Base-by-base conservation (phyloP, 1,284 basidiomycete species). In the Cryptococcus maquisensis region DNA sequence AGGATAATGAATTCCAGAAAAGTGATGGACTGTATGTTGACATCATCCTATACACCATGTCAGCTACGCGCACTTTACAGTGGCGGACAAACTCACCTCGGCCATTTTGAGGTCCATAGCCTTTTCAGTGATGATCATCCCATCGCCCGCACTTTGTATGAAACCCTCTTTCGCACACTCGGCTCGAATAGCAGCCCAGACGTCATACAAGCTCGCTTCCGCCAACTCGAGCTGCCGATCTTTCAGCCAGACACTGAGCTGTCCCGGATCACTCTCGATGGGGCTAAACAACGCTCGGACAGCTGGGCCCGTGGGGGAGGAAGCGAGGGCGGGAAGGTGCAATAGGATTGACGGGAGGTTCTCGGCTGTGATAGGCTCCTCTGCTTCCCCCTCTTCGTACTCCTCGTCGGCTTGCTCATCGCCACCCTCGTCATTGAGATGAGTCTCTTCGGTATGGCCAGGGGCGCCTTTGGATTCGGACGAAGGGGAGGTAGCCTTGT, bases 21-120 rank as follows among this genome's bases (percentile, higher is more conserved):
- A 6, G 73, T 71, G 10, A 73, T 57, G n/a, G 56, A 51, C 23
- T 62, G 57, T 5, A 72, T 54, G 46, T 72, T 65, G 37, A 66
- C 48, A 49, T 74, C 71, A 51, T 73, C 65, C 73, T 74, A 53
- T 9, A 16, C 18, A 55, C 48, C 32, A 28, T 18, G 47, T 43
- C 38, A 55, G 28, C n/a, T 40, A 13, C 35, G 13, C 18, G 39
- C n/a, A n/a, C 36, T 9, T 43, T 15, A 42, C 28, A n/a, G 32
- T 7, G 15, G 9, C 12, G 10, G 23, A 20, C 21, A 48, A 7
- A 62, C 79, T 71, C 84, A 85, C 75, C 86, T 94, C 79, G 86
- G 84, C 65, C 83, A 86, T 72, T 82, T 85, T 57, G 78, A 83
- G 43, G 85, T 82, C 68, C 67, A 71, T 71, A 45, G 60, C 58